These are phyloP conservation scores for Lodderomyces jiufengensis DNA, from an alignment of 1,139 yeast genomes.

Conservation along the genomic window DNA sequence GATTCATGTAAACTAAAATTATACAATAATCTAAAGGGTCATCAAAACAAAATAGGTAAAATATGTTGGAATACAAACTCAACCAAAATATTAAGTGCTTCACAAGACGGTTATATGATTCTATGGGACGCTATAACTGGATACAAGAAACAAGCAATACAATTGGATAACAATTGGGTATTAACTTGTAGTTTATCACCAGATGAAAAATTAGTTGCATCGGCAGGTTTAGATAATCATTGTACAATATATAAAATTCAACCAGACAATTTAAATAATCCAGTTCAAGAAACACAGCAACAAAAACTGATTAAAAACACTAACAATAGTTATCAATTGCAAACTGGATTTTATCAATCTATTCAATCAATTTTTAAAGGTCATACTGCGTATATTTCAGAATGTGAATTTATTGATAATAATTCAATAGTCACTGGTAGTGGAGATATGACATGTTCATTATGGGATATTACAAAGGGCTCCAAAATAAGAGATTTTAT, in stretches of 20 bases:
- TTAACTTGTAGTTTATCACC: constrained; percentile 73
- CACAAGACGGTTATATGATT: constrained; percentile 84
- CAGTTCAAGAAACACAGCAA: constrained; percentile 6
- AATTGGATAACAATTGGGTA: constrained; percentile 74
- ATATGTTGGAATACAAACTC: constrained; percentile 69
- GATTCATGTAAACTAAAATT: constrained; percentile 32
- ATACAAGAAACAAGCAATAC: constrained; percentile 65
- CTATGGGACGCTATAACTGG: constrained; percentile 83
- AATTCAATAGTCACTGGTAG: constrained; percentile 64
- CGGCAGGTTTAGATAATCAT: constrained; percentile 80
- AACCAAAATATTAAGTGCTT: constrained; percentile 59
- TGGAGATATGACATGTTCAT: constrained; percentile 77
- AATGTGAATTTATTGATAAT: constrained; percentile 57
- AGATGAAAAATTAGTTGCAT: constrained; percentile 60
- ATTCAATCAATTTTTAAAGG: constrained; percentile 61
- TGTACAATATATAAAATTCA: constrained; percentile 65
- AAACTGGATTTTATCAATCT: constrained; percentile 35
- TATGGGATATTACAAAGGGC: constrained; percentile 77
- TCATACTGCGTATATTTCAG: constrained; percentile 80
- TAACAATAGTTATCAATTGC: constrained; percentile 14
- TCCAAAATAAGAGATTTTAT: constrained; percentile 52
- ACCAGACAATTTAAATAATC: constrained; percentile 12
- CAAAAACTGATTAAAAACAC: constrained; percentile 1
- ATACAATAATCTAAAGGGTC: constrained; percentile 58
- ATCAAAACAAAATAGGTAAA: constrained; percentile 68